Percentiles rank a stretch among this genome's conserved stretches.
These are phyloP conservation scores for Babesia ovata DNA, from an alignment of 169 alveolate genomes.

Conservation along the genomic window DNA sequence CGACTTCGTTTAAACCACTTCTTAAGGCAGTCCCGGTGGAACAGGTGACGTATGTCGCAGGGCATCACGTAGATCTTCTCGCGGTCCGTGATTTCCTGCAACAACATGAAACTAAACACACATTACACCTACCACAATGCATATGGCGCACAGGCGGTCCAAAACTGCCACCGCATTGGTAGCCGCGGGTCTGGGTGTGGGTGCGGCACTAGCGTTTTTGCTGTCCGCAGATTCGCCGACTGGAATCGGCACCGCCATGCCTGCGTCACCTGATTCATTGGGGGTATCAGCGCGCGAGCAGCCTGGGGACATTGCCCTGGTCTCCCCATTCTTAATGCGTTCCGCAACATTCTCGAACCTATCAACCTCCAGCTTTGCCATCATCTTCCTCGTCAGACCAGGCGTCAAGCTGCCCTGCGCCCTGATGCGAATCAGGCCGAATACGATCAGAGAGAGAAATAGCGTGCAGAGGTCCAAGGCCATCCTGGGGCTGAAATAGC, in stretches of 20 bases:
- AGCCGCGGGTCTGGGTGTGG: neutral
- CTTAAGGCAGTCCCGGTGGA: conserved; percentile 72
- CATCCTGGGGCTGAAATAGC: conserved; percentile 49
- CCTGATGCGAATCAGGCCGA: conserved; percentile 20
- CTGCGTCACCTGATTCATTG: neutral
- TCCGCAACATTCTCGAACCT: conserved; percentile 52
- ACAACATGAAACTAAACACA: neutral
- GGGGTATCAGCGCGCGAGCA: neutral
- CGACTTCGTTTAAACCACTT: conserved; percentile 75
- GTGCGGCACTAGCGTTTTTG: neutral
- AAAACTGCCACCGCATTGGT: neutral
- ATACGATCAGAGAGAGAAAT: conserved; percentile 24
- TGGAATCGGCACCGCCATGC: neutral
- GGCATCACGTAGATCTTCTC: conserved; percentile 75
- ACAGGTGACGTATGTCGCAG: conserved; percentile 77
- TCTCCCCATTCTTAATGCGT: conserved; percentile 9
- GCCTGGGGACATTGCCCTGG: neutral
- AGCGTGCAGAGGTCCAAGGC: conserved; percentile 37
- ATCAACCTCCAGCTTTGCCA: conserved; percentile 61
- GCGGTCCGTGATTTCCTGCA: conserved; percentile 60
- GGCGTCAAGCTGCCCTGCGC: conserved; percentile 42
- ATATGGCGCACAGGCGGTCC: conserved; percentile 43
- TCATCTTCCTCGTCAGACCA: conserved; percentile 47
- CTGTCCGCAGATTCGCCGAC: neutral
- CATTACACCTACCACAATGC: conserved; percentile 23